These are phyloP conservation scores for Agrostemma githago DNA, from an alignment of 148 eudicot species.

Conservation along the genomic window DNA sequence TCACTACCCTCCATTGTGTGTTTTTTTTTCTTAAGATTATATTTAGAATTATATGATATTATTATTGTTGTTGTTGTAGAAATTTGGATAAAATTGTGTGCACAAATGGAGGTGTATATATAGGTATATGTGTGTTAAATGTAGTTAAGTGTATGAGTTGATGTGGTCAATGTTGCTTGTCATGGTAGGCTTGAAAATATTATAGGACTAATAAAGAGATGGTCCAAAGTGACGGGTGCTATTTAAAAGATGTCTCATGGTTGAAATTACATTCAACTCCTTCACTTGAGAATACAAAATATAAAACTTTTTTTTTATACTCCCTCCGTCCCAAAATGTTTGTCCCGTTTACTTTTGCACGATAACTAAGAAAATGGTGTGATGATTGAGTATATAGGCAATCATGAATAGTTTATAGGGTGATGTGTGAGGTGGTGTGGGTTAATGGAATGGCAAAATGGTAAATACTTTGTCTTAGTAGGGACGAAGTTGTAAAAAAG, in stretches of 20 bases:
- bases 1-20: conserved; percentile 21
- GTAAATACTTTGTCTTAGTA: too few species aligned
- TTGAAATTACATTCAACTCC: conserved; percentile 21
- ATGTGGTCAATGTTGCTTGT: not conserved
- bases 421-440: too few species aligned
- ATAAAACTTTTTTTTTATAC: too few species aligned
- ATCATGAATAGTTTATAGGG: too few species aligned
- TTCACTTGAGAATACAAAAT: not conserved
- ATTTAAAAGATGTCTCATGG: conserved; percentile 7
- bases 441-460: too few species aligned
- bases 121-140: not conserved
- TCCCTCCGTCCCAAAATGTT: too few species aligned
- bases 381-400: too few species aligned
- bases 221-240: conserved; percentile 40
- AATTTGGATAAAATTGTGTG: not conserved
- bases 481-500: too few species aligned
- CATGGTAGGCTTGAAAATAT: conserved; percentile 31
- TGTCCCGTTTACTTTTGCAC: too few species aligned
- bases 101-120: not conserved
- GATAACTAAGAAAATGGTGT: too few species aligned
- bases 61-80: not conserved
- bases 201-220: not conserved
- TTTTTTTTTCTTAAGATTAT: too few species aligned
- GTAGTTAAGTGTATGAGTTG: not conserved
- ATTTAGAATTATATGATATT: not conserved